Percentiles rank a stretch among this genome's conserved stretches.
Conservation (phyloP, 2,329 filamentous ascomycete species). For the Clonostachys chloroleuca region DNA sequence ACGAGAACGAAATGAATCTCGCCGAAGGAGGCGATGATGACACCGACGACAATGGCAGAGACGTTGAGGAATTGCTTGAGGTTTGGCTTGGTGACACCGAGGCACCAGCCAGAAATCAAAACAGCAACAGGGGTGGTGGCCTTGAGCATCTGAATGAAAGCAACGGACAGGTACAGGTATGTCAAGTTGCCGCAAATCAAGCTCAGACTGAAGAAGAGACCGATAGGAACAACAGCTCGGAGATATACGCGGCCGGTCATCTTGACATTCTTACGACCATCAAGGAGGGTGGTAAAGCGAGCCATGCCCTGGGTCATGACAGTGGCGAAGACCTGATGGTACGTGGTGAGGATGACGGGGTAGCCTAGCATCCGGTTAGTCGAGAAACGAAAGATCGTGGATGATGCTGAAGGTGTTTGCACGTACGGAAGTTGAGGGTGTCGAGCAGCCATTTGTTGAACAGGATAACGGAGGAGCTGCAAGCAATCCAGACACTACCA, state of each 20-base stretch:
- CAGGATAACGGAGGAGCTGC: conserved; percentile 91
- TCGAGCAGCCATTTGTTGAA: conserved; percentile 99
- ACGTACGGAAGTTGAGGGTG: conserved; percentile 68
- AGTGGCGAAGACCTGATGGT: conserved; percentile 90
- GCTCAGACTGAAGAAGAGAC: conserved; percentile 91
- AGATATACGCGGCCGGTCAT: conserved; percentile 95
- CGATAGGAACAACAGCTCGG: conserved; percentile 90
- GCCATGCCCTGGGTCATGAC: conserved; percentile 92
- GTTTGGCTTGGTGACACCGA: conserved; percentile 81
- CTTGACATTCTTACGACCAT: conserved; percentile 92
- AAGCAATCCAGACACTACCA: conserved; percentile 78
- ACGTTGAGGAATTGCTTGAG: conserved; percentile 88
- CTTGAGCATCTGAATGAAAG: conserved; percentile 99
- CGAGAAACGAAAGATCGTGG: background rate
- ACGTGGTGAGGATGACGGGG: conserved; percentile 86
- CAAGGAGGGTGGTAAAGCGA: conserved; percentile 82
- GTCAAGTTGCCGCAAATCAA: conserved; percentile 96
- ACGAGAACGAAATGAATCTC: conserved; percentile 89
- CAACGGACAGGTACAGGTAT: conserved; percentile 91
- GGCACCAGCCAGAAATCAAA: conserved; percentile 80
- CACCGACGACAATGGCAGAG: conserved; percentile 89
- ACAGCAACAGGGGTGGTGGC: conserved; percentile 94
- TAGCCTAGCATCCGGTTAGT: conserved; percentile 40
- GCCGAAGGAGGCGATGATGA: conserved; percentile 89
- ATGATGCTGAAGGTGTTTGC: background rate